Conservation (phyloP, 2,329 filamentous ascomycete genomes). For the Botrytis sinoallii region DNA sequence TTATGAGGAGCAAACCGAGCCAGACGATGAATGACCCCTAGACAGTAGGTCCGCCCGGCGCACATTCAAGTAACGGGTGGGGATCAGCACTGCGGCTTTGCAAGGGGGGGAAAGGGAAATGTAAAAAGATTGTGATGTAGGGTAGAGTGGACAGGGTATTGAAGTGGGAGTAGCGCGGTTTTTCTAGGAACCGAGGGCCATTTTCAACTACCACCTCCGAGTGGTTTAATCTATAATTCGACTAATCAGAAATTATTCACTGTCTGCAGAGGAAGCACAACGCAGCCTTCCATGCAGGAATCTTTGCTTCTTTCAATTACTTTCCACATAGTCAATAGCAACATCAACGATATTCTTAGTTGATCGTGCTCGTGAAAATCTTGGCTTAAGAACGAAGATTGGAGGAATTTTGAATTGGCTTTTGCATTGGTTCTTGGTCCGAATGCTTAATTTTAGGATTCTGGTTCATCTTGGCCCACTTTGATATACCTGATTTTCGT, state of each 20-base stretch:
- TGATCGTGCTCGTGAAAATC: neutral
- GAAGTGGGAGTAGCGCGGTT: slow-evolving; percentile 11
- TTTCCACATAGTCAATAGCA: neutral
- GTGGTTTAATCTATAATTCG: slow-evolving; percentile 14
- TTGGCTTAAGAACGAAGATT: neutral
- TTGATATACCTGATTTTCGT: neutral
- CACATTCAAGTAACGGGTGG: slow-evolving; percentile 23
- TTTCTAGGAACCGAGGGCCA: slow-evolving; percentile 21
- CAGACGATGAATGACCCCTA: slow-evolving; percentile 19
- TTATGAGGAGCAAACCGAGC: slow-evolving; percentile 30
- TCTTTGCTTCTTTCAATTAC: slow-evolving; percentile 12
- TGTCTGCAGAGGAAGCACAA: slow-evolving; percentile 32
- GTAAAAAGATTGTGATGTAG: slow-evolving; percentile 12
- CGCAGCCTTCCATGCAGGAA: slow-evolving; percentile 35
- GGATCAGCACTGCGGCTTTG: slow-evolving; percentile 31
- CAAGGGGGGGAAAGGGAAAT: slow-evolving; percentile 20
- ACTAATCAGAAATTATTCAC: slow-evolving; percentile 17
- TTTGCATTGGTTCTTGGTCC: neutral
- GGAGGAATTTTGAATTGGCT: slow-evolving; percentile 1
- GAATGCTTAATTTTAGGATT: slow-evolving; percentile 8
- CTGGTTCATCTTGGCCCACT: neutral
- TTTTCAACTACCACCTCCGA: slow-evolving; percentile 22
- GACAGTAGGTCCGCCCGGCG: slow-evolving; percentile 18
- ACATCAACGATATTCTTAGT: neutral
- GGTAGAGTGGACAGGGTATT: slow-evolving; percentile 9